phyloP scores from a whole-genome alignment of 78 protist species.

The Dictyostelium brefeldianum region DNA sequence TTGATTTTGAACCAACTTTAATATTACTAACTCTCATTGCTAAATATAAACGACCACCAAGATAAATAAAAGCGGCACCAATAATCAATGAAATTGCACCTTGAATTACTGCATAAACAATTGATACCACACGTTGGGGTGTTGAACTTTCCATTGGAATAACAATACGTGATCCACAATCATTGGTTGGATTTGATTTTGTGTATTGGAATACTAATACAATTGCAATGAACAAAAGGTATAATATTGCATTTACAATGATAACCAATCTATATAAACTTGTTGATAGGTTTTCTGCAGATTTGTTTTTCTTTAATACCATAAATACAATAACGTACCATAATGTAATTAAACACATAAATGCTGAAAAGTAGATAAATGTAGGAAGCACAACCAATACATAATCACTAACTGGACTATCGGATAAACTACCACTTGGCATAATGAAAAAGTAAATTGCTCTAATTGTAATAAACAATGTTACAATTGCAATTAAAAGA shows the following conservation, averaged over 20 bases:
- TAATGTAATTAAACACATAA: background rate
- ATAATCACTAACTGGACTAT: conserved; percentile 23
- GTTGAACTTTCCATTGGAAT: background rate
- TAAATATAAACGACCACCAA: background rate
- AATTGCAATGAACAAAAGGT: conserved; percentile 30
- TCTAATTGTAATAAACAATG: background rate
- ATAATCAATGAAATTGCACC: conserved; percentile 11
- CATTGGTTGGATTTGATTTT: background rate
- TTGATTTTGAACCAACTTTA: background rate
- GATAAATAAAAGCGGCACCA: conserved; percentile 3
- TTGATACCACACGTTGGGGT: conserved; percentile 10
- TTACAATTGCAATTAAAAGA: background rate
- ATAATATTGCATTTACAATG: conserved; percentile 12
- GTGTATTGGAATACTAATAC: conserved; percentile 16
- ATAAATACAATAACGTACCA: background rate
- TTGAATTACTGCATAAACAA: conserved; percentile 29
- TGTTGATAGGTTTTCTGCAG: background rate
- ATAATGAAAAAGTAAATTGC: conserved; percentile 15
- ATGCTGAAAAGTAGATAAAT: conserved; percentile 32
- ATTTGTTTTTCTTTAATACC: background rate
- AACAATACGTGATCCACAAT: conserved; percentile 15
- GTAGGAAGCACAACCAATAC: conserved; percentile 16
- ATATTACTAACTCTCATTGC: background rate
- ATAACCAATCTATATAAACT: background rate
- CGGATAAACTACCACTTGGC: conserved; percentile 28